phyloP scores from a whole-genome alignment of 371 early-diverging fungal genomes.

The Umbelopsis sp. region DNA sequence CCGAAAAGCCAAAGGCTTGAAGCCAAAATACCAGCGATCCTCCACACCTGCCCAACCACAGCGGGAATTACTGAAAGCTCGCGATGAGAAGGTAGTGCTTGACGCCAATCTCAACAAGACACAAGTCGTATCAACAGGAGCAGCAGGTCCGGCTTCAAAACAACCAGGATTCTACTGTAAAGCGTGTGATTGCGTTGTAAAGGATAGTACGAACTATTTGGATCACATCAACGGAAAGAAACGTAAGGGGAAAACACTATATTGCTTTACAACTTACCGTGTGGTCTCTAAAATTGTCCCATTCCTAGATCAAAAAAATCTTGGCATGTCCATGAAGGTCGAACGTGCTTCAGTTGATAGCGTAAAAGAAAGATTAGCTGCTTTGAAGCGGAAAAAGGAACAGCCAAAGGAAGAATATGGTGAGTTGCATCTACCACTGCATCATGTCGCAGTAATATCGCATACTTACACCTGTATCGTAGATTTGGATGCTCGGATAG shows the following conservation, averaged over 20 bases:
- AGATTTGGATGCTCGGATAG: constrained; percentile 63
- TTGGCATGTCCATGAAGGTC: constrained; percentile 81
- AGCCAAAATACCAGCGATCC: constrained; percentile 33
- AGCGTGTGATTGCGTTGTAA: constrained; percentile 83
- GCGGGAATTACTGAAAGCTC: constrained; percentile 36
- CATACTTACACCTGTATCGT: neutral
- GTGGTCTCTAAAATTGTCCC: neutral
- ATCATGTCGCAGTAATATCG: neutral
- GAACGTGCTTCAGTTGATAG: constrained; percentile 60
- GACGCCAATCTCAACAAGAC: constrained; percentile 81
- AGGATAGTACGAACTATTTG: constrained; percentile 84
- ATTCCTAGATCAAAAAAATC: constrained; percentile 41
- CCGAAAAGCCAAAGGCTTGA: constrained; percentile 40
- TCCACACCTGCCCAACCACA: constrained; percentile 30
- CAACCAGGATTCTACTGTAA: constrained; percentile 94
- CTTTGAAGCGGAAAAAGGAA: constrained; percentile 61
- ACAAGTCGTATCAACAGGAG: constrained; percentile 73
- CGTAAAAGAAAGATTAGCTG: constrained; percentile 57
- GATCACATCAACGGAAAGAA: constrained; percentile 92
- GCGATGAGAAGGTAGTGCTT: constrained; percentile 66
- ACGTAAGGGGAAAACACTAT: constrained; percentile 55
- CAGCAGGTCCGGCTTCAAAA: constrained; percentile 46
- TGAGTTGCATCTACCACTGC: constrained; percentile 21
- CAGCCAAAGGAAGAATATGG: constrained; percentile 59
- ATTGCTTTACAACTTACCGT: neutral